Evolutionary conservation across 768 basidiomycete genomes (phyloP).

Genomic region (Lactarius indigo): DNA sequence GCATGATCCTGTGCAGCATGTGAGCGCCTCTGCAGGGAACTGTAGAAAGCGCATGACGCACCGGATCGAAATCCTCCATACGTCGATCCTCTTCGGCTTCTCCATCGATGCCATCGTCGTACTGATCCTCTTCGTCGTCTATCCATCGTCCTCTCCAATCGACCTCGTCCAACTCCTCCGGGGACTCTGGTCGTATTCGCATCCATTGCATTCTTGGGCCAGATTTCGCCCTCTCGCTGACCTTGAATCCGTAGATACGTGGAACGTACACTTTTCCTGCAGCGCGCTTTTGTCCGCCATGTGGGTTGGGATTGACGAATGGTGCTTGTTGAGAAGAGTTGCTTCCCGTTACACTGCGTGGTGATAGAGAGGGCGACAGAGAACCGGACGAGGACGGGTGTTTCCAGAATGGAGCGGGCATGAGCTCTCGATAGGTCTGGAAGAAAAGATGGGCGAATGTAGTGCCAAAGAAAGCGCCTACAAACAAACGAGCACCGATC

Average conservation of each 20-base stretch:
- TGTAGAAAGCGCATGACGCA: constrained; percentile 36
- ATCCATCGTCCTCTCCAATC: constrained; percentile 93
- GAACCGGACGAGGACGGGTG: constrained; percentile 49
- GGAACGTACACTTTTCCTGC: constrained; percentile 85
- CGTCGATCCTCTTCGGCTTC: constrained; percentile 52
- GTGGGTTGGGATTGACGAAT: constrained; percentile 83
- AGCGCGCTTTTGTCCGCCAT: constrained; percentile 86
- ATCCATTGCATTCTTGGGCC: constrained; percentile 99
- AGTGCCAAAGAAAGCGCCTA: constrained; percentile 98
- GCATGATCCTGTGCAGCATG: constrained; percentile 35
- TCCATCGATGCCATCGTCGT: constrained; percentile 48
- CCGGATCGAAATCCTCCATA: constrained; percentile 87
- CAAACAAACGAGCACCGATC: constrained; percentile 9
- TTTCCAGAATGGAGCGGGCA: constrained; percentile 90
- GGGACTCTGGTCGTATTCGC: constrained; percentile 76
- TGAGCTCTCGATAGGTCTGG: constrained; percentile 94
- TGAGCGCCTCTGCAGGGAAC: background rate
- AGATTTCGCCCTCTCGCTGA: constrained; percentile 89
- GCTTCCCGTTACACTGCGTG: constrained; percentile 48
- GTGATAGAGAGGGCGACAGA: constrained; percentile 53
- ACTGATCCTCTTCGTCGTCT: constrained; percentile 69
- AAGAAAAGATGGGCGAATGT: constrained; percentile 99
- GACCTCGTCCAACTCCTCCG: constrained; percentile 78
- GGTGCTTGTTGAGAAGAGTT: constrained; percentile 45
- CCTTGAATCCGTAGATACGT: constrained; percentile 96